phyloP scores from a whole-genome alignment of 495 filamentous ascomycete genomes.

The Aspergillus indologenus region DNA sequence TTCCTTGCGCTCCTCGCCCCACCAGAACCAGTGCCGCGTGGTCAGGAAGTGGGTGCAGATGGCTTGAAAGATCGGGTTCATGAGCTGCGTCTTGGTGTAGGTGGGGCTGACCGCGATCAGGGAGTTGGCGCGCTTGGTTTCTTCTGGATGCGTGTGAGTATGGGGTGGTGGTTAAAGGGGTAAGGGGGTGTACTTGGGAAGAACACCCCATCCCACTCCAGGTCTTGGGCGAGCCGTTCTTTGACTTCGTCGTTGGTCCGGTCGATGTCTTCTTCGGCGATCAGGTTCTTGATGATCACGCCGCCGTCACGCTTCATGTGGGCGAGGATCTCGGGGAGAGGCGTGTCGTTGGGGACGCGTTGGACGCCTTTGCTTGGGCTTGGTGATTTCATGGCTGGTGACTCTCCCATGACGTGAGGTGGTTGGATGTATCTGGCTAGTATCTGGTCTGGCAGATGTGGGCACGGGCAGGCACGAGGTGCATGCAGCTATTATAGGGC shows the following conservation, averaged over 20 bases:
- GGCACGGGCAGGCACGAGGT: not conserved
- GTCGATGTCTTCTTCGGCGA: constrained; percentile 9
- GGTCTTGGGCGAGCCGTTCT: constrained; percentile 7
- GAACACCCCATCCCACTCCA: constrained; percentile 15
- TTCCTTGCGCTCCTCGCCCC: constrained; percentile 19
- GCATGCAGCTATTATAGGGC: not conserved
- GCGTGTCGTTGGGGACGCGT: constrained; percentile 21
- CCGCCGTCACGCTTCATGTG: constrained; percentile 18
- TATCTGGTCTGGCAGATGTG: not conserved
- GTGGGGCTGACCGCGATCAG: constrained; percentile 26
- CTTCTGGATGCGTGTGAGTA: constrained; percentile 4
- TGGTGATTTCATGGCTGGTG: constrained; percentile 62
- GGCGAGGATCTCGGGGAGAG: constrained; percentile 4
- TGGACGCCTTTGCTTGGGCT: constrained; percentile 58
- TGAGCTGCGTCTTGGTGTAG: constrained; percentile 23
- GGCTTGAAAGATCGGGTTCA: constrained; percentile 24
- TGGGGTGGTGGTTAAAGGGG: not conserved
- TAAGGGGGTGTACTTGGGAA: constrained; percentile 9
- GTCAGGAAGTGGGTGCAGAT: constrained; percentile 28
- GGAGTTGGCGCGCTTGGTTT: constrained; percentile 24
- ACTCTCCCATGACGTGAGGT: too few relatives aligned
- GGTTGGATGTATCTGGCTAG: not conserved
- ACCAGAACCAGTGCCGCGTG: constrained; percentile 19
- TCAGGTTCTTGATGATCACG: constrained; percentile 12
- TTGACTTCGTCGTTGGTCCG: constrained; percentile 10